These are phyloP conservation scores for Apiotrichum siamense DNA, from an alignment of 1,284 basidiomycete species.

Conservation along the genomic window DNA sequence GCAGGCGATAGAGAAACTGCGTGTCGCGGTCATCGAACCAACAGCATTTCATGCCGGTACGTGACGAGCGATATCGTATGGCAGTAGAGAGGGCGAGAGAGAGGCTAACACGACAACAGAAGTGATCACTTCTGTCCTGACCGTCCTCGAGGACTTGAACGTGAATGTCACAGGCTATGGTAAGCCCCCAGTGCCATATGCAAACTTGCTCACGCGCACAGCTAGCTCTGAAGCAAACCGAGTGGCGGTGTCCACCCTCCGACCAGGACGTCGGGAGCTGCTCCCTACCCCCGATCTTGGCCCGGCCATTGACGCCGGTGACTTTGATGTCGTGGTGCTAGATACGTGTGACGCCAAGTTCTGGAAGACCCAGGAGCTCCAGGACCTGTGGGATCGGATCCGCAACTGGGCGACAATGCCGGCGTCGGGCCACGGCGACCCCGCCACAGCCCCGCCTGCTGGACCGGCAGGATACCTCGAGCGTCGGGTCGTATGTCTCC, in stretches of 20 bases:
- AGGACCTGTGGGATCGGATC: neutral
- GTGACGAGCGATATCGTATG: too few species aligned
- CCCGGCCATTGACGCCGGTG: neutral
- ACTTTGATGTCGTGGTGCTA: neutral
- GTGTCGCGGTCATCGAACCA: neutral
- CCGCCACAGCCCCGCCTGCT: neutral
- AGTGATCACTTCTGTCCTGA: neutral
- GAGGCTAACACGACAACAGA: neutral
- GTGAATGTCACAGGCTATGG: neutral
- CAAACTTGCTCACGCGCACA: neutral
- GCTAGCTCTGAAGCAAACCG: too few species aligned
- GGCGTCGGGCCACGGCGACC: neutral
- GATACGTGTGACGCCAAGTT: constrained; percentile 1
- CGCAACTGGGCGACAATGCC: neutral
- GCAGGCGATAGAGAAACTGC: neutral
- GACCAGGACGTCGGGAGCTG: neutral
- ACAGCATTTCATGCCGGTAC: neutral
- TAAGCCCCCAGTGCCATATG: neutral
- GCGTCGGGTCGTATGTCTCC: neutral
- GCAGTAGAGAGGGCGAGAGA: neutral
- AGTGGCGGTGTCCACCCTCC: neutral
- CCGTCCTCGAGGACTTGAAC: neutral
- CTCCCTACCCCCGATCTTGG: neutral
- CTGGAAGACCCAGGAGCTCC: neutral
- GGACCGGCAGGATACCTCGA: neutral